Evolutionary conservation across 108 stramenopile species (phyloP), one percentile per base, ranked within the genome.

Genomic region (Nannochloropsis granulata): DNA sequence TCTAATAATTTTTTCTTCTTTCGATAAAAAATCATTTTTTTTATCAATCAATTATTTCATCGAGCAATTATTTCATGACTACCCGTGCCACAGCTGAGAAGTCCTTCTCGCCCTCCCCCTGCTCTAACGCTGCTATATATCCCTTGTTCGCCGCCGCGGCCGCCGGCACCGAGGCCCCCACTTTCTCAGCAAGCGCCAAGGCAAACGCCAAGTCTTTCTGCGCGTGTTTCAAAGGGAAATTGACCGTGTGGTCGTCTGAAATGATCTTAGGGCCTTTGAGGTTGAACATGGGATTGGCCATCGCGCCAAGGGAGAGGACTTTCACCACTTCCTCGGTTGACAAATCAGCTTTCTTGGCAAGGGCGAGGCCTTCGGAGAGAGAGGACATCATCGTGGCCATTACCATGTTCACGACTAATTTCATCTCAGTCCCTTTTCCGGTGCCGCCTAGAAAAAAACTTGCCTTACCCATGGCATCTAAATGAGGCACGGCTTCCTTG

Each of bases 201-300:
- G 87, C 87, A 34, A 88, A 88, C 16, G 83, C 80, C 84, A 88
- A 84, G 78, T 88, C 97, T 92, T 97, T 97, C 86, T 96, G 95
- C 5, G 95, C 94, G 87, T 97, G 97, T 88, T 95, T 95, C 78
- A 97, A 85, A 0, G 97, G 97, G 86, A 97, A 97, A 90, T 97
- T 95, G 12, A 95, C 92, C 13, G 92, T 90, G 89, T 96, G 94
- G 83, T 94, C 93, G 24, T 90, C 91, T 44, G 84, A 86, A 25
- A 94, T 80, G 93, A 97, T 97, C 84, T 94, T 94, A 12, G 96
- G 95, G 25, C 96, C 97, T 89, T 97, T 96, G 44, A 96, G 78
- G 14, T 87, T 83, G 90, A 90, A 96, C 92, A 97, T 90, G 16
- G 95, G 95, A 46, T 90, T 91, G 82, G 92, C 90, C 86, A 95